Evolutionary conservation across 2,329 filamentous ascomycete species (phyloP), one percentile per base, ranked within the genome.

Genomic region (Elsinoe arachidis): DNA sequence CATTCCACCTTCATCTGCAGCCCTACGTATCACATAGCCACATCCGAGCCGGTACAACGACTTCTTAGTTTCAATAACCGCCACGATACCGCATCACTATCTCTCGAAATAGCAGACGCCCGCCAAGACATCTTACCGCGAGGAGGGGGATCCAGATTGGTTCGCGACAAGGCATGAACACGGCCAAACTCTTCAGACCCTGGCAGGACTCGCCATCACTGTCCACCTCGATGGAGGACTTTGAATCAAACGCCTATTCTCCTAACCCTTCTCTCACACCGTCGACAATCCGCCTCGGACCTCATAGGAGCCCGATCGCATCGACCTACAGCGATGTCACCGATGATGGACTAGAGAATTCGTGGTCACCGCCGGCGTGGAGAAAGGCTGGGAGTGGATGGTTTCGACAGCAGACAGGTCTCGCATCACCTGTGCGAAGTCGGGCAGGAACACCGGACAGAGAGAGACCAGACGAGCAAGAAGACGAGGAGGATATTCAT

Each of bases 361-460:
- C 80, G 33, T 86, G 82, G 81, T 84, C 81, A 55, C 84, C 84
- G 39, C 84, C 84, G 1, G 82, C 82, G 11, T 84, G 83, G 76
- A 76, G 80, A 62, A 79, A 77, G 64, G 75, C 76, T 60, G 81
- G 79, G 61, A 84, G 79, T 66, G 76, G 77, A 60, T 83, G 80
- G 81, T 80, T 83, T 68, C 64, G 73, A 68, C 73, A 73, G 64
- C 69, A 72, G 66, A 61, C 60, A 33, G 58, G 62, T 11, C 54
- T 69, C 33, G 57, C 55, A 19, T 61, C 60, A 41, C 60, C 60
- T 1, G 39, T 56, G 30, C 44, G 60, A 49, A 60, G 58, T 49
- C 57, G 60, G n/a, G 80, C 82, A 57, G 72, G 74, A 14, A 85
- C 80, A 66, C 81, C 82, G 21, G 77, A 80, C 62, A 84, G 81